A percentile compares a stretch with the other conserved stretches of the same genome.
These are phyloP conservation scores for Paraphoma sp. DNA, from an alignment of 2,329 filamentous ascomycete genomes.

Conservation along the genomic window DNA sequence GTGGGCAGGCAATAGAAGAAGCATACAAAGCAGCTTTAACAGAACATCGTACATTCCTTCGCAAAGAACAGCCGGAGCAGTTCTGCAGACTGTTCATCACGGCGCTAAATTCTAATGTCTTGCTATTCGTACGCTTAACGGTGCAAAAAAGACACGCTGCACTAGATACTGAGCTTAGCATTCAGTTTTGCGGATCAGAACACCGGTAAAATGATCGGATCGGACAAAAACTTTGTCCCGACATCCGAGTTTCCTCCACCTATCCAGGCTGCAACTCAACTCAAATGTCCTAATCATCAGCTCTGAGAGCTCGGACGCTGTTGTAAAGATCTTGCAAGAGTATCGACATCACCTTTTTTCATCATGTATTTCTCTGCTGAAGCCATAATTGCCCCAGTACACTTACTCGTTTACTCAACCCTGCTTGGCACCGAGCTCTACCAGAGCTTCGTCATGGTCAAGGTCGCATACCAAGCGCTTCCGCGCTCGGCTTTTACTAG, in stretches of 20 bases:
- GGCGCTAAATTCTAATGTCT: no score
- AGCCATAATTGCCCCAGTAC: conserved; percentile 34
- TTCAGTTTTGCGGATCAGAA: no score
- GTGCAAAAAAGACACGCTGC: no score
- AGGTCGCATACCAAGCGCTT: conserved; percentile 46
- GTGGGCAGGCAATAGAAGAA: no score
- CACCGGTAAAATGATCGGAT: neutral
- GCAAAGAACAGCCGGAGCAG: no score
- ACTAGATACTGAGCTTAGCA: no score
- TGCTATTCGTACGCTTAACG: no score
- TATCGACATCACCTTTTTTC: neutral
- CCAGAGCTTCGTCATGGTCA: conserved; percentile 51
- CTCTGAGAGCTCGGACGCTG: neutral
- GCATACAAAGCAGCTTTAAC: no score
- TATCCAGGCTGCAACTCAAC: neutral
- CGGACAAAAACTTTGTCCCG: neutral
- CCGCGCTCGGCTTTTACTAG: conserved; percentile 47
- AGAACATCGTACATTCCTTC: no score
- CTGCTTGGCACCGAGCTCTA: conserved; percentile 51
- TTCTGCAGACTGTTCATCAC: no score
- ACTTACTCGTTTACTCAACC: conserved; percentile 49
- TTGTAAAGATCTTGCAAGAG: neutral
- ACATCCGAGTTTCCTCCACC: neutral
- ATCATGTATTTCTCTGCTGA: conserved; percentile 8
- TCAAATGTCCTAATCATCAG: neutral